Base-by-base conservation (phyloP, 2,329 filamentous ascomycete species). In the Daldinia sp. region DNA sequence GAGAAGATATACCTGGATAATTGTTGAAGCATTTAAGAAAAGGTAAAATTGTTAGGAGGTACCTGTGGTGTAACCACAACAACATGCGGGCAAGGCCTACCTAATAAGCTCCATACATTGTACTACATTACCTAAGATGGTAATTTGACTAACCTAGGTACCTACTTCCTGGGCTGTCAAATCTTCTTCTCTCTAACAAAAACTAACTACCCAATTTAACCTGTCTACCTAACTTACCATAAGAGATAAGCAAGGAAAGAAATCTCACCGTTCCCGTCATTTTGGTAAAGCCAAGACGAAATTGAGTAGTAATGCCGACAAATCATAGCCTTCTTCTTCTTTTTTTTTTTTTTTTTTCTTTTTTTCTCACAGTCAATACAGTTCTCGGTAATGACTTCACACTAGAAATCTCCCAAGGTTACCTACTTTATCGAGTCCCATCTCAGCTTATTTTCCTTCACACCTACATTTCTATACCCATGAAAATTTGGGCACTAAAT, bases 21-120 rank as follows among this genome's bases (percentile, higher is more conserved):
- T 53, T 15, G 9, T 27, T 3, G 6, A 29, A 48, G 30, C 17
- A 30, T 4, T 5, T 9, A 48, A 23, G 48, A 56, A 61, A 56
- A 49, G 27, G 50, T 50, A 57, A 52, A 37, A 43, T 37, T n/a
- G n/a, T n/a, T n/a, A n/a, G n/a, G n/a, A 43, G 25, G 49, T 15
- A 37, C 51, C 53, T n/a, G n/a, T n/a, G 45, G 21, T 34, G 34
- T 47, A 39, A 59, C 59, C 59, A 54, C 34, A 45, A n/a, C n/a
- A n/a, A n/a, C n/a, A n/a, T n/a, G n/a, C 54, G 15, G 39, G 30
- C 41, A 34, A 45, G 45, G n/a, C n/a, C n/a, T n/a, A n/a, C n/a
- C n/a, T n/a, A 45, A 59, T 59, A 53, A 48, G 29, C n/a, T 48
- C n/a, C 11, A 11, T 43, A n/a, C n/a, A n/a, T n/a, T n/a, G n/a